These are phyloP conservation scores for Effrenium voratum DNA, from an alignment of 73 alveolate species.

Conservation along the genomic window DNA sequence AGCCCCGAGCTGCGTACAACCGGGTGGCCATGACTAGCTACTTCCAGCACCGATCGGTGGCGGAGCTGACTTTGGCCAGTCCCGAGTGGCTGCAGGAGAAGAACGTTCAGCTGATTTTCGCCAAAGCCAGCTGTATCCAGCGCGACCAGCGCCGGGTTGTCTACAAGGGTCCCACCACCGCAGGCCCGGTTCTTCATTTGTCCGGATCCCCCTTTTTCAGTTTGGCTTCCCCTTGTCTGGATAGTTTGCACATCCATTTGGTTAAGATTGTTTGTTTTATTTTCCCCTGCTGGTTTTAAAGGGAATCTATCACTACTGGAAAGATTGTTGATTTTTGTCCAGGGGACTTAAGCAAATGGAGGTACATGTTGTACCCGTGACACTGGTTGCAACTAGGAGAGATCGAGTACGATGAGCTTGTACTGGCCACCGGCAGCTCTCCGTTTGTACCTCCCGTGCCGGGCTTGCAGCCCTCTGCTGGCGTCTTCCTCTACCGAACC, in stretches of 20 bases:
- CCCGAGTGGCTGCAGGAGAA: slow-evolving; percentile 66
- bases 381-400: background rate
- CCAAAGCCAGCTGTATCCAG: slow-evolving; percentile 55
- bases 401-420: slow-evolving; percentile 67
- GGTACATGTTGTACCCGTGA: background rate
- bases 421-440: slow-evolving; percentile 82
- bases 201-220: background rate
- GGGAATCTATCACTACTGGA: too few relatives aligned
- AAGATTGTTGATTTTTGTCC: too few relatives aligned
- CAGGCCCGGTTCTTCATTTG: too few relatives aligned
- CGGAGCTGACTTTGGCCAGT: background rate
- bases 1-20: slow-evolving; percentile 83
- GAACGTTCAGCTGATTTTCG: slow-evolving; percentile 67
- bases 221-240: background rate
- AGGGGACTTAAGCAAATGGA: too few relatives aligned
- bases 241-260: background rate
- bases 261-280: background rate
- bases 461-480: slow-evolving; percentile 18
- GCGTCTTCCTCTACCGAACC: slow-evolving; percentile 83
- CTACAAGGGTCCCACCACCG: background rate
- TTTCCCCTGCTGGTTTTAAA: background rate
- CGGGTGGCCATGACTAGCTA: slow-evolving; percentile 92
- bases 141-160: slow-evolving; percentile 31
- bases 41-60: slow-evolving; percentile 62
- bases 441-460: slow-evolving; percentile 78